Evolutionary conservation across 2,329 filamentous ascomycete genomes (phyloP).

Genomic region (Clarireedia paspali): DNA sequence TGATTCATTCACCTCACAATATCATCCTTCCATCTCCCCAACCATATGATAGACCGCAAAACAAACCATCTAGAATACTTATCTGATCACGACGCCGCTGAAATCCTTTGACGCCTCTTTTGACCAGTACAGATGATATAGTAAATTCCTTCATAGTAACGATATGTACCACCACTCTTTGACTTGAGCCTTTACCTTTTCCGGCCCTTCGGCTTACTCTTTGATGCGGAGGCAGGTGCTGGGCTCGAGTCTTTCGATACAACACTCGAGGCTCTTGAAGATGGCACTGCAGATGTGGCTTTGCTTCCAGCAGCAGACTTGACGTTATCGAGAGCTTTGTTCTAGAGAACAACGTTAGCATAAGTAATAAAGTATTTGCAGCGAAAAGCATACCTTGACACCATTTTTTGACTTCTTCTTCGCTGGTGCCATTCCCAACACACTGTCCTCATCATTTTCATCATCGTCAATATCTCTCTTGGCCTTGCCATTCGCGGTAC

Average conservation of each 20-base stretch:
- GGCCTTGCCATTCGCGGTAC: slow-evolving; percentile 52
- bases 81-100: background rate
- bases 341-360: slow-evolving; percentile 44
- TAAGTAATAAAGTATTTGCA: background rate
- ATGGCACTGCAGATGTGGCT: slow-evolving; percentile 66
- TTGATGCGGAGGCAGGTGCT: slow-evolving; percentile 30
- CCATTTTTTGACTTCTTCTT: slow-evolving; percentile 93
- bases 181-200: slow-evolving; percentile 35
- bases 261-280: slow-evolving; percentile 75
- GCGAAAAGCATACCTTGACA: slow-evolving; percentile 49
- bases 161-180: background rate
- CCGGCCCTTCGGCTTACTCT: slow-evolving; percentile 43
- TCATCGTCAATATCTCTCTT: slow-evolving; percentile 76
- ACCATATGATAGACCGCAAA: background rate
- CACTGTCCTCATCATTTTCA: slow-evolving; percentile 74
- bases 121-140: background rate
- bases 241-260: slow-evolving; percentile 60
- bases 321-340: slow-evolving; percentile 85
- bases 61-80: background rate
- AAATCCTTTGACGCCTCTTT: background rate
- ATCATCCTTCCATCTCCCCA: background rate
- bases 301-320: slow-evolving; percentile 66
- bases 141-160: slow-evolving; percentile 1
- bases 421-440: slow-evolving; percentile 71
- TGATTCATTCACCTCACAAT: background rate